Evolutionary conservation across 306 rosid species (phyloP).

Genomic region (Arachis hypogaea): DNA sequence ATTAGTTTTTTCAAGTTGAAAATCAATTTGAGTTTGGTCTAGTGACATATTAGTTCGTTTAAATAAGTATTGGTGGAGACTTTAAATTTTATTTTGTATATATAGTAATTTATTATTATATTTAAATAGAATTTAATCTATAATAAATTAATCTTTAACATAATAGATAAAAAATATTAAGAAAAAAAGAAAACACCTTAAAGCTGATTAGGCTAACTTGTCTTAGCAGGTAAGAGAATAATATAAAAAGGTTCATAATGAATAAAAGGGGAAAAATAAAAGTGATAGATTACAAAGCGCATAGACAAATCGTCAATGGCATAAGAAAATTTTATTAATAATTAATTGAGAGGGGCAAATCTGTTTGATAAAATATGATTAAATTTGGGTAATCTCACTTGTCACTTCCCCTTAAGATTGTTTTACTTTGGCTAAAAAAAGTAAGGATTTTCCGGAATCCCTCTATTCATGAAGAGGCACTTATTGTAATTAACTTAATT

Average conservation of each 20-base stretch:
- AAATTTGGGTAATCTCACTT: conserved; percentile 32
- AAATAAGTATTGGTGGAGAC: no score
- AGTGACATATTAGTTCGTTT: no score
- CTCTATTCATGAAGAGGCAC: conserved; percentile 48
- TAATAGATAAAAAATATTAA: no score
- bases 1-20: no score
- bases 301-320: conserved; percentile 19
- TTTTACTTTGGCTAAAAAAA: conserved; percentile 29
- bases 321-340: conserved; percentile 15
- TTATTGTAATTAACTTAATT: conserved; percentile 30
- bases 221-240: conserved; percentile 25
- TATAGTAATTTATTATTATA: no score
- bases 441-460: conserved; percentile 34
- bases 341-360: conserved; percentile 48
- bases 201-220: conserved; percentile 26
- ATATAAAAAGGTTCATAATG: neutral
- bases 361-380: conserved; percentile 39
- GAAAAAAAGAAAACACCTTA: no score
- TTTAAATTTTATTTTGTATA: no score
- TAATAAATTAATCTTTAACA: no score
- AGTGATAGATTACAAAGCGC: conserved; percentile 16
- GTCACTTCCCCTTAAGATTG: neutral
- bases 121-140: no score
- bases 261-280: conserved; percentile 1
- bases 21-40: no score